Base-by-base conservation (phyloP, 2,329 filamentous ascomycete species). In the Phoma herbarum region DNA sequence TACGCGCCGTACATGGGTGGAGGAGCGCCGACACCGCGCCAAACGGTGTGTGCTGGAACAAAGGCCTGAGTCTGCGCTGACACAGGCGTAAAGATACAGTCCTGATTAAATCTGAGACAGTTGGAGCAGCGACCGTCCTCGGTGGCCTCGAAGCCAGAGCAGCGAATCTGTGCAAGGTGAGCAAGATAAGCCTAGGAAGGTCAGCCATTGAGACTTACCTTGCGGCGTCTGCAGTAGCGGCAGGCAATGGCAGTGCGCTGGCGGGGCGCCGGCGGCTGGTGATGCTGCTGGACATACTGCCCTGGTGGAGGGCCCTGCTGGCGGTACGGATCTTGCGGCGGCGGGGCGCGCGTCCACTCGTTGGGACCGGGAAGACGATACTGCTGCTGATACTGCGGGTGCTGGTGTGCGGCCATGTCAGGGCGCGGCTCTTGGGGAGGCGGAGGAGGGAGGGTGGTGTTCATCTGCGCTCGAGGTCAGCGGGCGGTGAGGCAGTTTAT, bases 31-130 rank as follows among this genome's bases (percentile, higher is more conserved):
- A 74, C 74, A 43, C 75, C 74, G 49, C 81, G 79, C 77, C 79
- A 90, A 57, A 88, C 86, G 7, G 88, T 87, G 72, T 90, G 87
- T 10, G 88, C 88, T 8, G 89, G 89, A 31, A 91, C 89, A 70
- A 91, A 91, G 11, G 89, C 89, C 75, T 90, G 88, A 9, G 88
- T 86, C 77, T 91, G 88, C 11, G 88, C 89, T 3, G 88, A 90
- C 23, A 92, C 89, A 2, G 89, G 89, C 1, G 88, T 91, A 77
- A 92, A 92, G 77, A 92, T 86, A 78, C 89, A 92, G 73, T 90
- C 88, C 76, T 91, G 89, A 64, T 89, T 88, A 78, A 91, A 92
- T 46, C 89, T 83, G 63, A 88, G 82, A 73, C 89, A 92, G 75
- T 91, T 91, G 70, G 83, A 86, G 80, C 89, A 92, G 60, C 88